Evolutionary conservation across 2,329 filamentous ascomycete genomes (phyloP).

Genomic region (Pleoardoris graminearum): DNA sequence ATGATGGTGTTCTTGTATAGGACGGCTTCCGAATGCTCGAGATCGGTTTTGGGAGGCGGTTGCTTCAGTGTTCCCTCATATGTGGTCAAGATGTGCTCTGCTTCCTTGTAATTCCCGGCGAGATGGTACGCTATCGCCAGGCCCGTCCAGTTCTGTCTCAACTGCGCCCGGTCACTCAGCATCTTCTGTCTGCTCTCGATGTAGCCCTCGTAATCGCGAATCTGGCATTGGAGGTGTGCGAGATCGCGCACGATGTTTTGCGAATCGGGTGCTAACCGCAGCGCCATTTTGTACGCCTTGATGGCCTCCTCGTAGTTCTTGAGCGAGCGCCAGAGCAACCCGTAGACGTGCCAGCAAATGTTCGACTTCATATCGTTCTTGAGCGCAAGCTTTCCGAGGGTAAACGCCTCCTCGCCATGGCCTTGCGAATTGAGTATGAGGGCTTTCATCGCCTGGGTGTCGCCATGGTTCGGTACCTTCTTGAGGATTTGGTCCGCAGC

Average conservation of each 20-base stretch:
- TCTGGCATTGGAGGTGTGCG: slow-evolving; percentile 91
- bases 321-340: slow-evolving; percentile 84
- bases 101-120: slow-evolving; percentile 79
- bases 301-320: slow-evolving; percentile 99
- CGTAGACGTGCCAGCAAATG: slow-evolving; percentile 99
- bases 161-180: slow-evolving; percentile 77
- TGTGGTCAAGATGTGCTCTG: slow-evolving; percentile 86
- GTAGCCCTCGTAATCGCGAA: slow-evolving; percentile 93
- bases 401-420: slow-evolving; percentile 91
- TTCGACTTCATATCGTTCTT: slow-evolving; percentile 98
- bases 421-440: slow-evolving; percentile 92
- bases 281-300: slow-evolving; percentile 96
- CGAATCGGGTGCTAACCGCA: slow-evolving; percentile 91
- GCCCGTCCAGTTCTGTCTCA: slow-evolving; percentile 97
- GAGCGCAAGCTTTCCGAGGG: slow-evolving; percentile 86
- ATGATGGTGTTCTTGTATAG: slow-evolving; percentile 97
- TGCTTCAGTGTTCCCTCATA: slow-evolving; percentile 93
- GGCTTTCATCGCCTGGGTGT: slow-evolving; percentile 98
- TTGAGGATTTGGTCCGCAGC: slow-evolving; percentile 94
- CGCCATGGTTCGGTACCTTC: slow-evolving; percentile 94
- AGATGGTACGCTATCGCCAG: slow-evolving; percentile 91
- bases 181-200: slow-evolving; percentile 86
- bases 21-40: slow-evolving; percentile 90
- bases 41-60: slow-evolving; percentile 73
- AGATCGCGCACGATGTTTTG: slow-evolving; percentile 92